Evolutionary conservation across 805 yeast species (phyloP).

Genomic region (Teunomyces atbi): DNA sequence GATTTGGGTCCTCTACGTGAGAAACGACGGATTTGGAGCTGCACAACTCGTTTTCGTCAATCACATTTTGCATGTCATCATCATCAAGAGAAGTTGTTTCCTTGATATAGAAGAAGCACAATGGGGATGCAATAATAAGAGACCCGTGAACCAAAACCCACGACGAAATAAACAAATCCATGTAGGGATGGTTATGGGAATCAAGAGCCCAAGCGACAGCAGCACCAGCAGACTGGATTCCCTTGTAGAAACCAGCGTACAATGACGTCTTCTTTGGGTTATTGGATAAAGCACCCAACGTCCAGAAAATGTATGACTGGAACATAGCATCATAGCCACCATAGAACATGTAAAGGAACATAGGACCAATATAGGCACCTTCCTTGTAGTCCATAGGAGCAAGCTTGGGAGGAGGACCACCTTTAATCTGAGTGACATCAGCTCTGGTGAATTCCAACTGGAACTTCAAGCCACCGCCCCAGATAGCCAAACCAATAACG

Average conservation of each 20-base stretch:
- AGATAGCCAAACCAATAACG: constrained; percentile 44
- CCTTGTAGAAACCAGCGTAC: constrained; percentile 63
- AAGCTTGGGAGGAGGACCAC: constrained; percentile 10
- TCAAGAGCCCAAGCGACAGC: constrained; percentile 62
- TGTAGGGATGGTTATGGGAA: constrained; percentile 36
- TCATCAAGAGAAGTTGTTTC: constrained; percentile 41
- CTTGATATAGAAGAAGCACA: constrained; percentile 40
- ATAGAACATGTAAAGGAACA: constrained; percentile 61
- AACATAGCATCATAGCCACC: constrained; percentile 59
- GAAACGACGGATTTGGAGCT: constrained; percentile 18
- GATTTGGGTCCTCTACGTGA: not conserved
- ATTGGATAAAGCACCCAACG: constrained; percentile 58
- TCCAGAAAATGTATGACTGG: constrained; percentile 59
- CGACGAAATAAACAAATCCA: constrained; percentile 44
- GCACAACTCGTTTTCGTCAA: constrained; percentile 25
- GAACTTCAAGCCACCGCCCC: constrained; percentile 60
- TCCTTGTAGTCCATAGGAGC: constrained; percentile 47
- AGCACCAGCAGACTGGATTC: constrained; percentile 63
- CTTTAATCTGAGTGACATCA: constrained; percentile 17
- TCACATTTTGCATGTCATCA: constrained; percentile 26
- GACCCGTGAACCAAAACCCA: constrained; percentile 49
- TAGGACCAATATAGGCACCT: constrained; percentile 51
- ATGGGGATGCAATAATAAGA: constrained; percentile 48
- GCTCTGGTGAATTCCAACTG: constrained; percentile 43
- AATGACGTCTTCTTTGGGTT: constrained; percentile 54